Evolutionary conservation across 2,329 filamentous ascomycete species (phyloP).

Genomic region (Diaporthe humulicola): DNA sequence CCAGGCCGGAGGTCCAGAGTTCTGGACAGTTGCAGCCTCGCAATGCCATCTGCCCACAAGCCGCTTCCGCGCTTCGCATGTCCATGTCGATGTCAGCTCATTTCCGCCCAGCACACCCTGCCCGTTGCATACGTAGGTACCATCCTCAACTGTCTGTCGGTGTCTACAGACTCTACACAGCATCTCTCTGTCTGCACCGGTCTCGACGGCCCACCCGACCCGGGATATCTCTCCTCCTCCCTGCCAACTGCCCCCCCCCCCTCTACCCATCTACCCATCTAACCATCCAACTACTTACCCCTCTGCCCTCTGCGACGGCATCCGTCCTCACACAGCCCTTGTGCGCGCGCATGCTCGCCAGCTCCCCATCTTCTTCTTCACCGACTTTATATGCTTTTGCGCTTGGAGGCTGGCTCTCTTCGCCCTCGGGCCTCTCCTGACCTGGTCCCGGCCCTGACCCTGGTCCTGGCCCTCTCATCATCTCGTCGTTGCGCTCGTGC

Average conservation of each 20-base stretch:
- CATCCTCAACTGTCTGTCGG: not conserved
- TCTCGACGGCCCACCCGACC: slow-evolving; percentile 10
- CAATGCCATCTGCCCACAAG: not conserved
- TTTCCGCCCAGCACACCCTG: slow-evolving; percentile 12
- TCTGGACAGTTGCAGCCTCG: not conserved
- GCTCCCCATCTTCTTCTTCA: not conserved
- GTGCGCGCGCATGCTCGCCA: not conserved
- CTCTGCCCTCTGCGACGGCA: not conserved
- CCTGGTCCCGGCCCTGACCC: slow-evolving; percentile 6
- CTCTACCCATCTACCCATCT: not conserved
- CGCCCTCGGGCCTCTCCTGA: slow-evolving; percentile 2
- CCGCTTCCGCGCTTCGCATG: slow-evolving; percentile 20
- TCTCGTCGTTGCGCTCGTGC: slow-evolving; percentile 1
- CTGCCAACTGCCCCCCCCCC: not conserved
- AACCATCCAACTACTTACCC: not conserved
- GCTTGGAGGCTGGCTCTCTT: slow-evolving; percentile 27
- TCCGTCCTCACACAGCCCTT: not conserved
- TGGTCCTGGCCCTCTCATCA: not conserved
- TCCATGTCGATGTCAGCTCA: slow-evolving; percentile 20
- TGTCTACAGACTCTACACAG: no score
- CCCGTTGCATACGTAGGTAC: not conserved
- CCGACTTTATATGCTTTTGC: slow-evolving; percentile 32
- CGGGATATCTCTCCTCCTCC: slow-evolving; percentile 7
- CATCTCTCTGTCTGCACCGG: not conserved
- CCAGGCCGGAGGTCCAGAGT: not conserved